Percentiles rank a stretch among this genome's conserved stretches.
phyloP scores from a whole-genome alignment of 768 basidiomycete species.

The Clitopilus passeckerianus region DNA sequence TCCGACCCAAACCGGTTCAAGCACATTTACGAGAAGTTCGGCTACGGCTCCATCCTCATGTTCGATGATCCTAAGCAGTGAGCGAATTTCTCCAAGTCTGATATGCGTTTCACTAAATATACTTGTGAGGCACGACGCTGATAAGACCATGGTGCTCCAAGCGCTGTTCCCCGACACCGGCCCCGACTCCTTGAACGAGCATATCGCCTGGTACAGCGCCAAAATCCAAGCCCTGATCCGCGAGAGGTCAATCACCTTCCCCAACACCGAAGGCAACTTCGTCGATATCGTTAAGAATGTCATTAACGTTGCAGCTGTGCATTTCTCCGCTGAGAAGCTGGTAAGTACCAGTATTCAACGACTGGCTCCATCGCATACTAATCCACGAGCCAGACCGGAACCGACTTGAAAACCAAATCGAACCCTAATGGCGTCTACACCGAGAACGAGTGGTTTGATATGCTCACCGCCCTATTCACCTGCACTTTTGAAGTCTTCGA shows the following conservation, averaged over 20 bases:
- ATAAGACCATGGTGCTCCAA: slow-evolving; percentile 22
- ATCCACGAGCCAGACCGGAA: slow-evolving; percentile 24
- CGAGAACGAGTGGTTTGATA: slow-evolving; percentile 41
- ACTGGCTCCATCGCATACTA: background rate
- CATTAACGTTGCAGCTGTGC: slow-evolving; percentile 36
- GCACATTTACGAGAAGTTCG: slow-evolving; percentile 28
- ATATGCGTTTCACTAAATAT: background rate
- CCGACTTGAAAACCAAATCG: slow-evolving; percentile 39
- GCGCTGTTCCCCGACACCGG: slow-evolving; percentile 33
- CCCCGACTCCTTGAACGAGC: slow-evolving; percentile 19
- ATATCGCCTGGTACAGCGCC: slow-evolving; percentile 23
- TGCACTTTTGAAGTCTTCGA: slow-evolving; percentile 20
- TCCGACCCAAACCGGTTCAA: slow-evolving; percentile 30
- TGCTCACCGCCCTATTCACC: slow-evolving; percentile 24
- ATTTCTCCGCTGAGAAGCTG: slow-evolving; percentile 34
- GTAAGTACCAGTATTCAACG: background rate
- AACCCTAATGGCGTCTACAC: slow-evolving; percentile 40
- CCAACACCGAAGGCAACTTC: slow-evolving; percentile 26
- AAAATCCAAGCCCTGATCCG: slow-evolving; percentile 22
- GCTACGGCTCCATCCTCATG: slow-evolving; percentile 34
- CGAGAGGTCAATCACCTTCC: slow-evolving; percentile 22
- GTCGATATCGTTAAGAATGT: slow-evolving; percentile 48
- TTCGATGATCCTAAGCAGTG: slow-evolving; percentile 30
- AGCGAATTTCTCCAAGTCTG: slow-evolving; percentile 1
- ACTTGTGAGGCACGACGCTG: slow-evolving; percentile 25